A percentile compares a stretch with the other conserved stretches of the same genome.
phyloP scores from a whole-genome alignment of 208 protist species.

The Angomonas ambiguus region DNA sequence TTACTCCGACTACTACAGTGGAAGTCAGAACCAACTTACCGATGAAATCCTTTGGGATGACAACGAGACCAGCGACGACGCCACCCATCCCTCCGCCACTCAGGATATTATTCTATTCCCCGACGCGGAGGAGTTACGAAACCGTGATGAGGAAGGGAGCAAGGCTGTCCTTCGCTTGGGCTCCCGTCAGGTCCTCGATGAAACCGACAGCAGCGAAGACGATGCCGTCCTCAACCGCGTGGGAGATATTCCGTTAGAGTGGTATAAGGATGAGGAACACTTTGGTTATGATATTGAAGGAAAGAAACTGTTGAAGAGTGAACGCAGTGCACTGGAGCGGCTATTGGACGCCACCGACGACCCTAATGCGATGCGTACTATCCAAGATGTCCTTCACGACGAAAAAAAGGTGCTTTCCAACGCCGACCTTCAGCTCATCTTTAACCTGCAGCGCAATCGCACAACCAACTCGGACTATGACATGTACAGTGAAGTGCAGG shows the following conservation, averaged over 20 bases:
- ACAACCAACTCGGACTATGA: constrained; percentile 84
- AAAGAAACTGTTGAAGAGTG: constrained; percentile 85
- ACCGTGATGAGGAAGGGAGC: constrained; percentile 12
- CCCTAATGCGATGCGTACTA: constrained; percentile 88
- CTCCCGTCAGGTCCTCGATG: constrained; percentile 67
- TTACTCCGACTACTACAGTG: constrained; percentile 3
- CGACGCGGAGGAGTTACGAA: constrained; percentile 59
- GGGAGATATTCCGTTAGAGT: constrained; percentile 92
- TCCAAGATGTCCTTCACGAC: constrained; percentile 89
- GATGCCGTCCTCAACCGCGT: constrained; percentile 88
- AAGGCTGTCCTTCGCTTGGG: constrained; percentile 59
- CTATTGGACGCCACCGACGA: constrained; percentile 91
- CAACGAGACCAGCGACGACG: constrained; percentile 26
- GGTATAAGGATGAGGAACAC: constrained; percentile 93
- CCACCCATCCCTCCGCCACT: constrained; percentile 17
- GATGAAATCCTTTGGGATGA: constrained; percentile 81
- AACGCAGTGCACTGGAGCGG: constrained; percentile 82
- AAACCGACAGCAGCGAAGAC: constrained; percentile 89
- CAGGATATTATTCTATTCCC: constrained; percentile 77
- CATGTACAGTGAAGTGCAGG: constrained; percentile 84
- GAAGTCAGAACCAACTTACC: neutral
- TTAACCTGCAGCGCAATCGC: constrained; percentile 91
- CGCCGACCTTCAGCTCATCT: constrained; percentile 90
- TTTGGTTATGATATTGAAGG: constrained; percentile 92
- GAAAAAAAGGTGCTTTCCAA: constrained; percentile 87